A percentile compares a stretch with the other conserved stretches of the same genome.
Conservation (phyloP, 345 rosid genomes). For the Conringia planisiliqua region DNA sequence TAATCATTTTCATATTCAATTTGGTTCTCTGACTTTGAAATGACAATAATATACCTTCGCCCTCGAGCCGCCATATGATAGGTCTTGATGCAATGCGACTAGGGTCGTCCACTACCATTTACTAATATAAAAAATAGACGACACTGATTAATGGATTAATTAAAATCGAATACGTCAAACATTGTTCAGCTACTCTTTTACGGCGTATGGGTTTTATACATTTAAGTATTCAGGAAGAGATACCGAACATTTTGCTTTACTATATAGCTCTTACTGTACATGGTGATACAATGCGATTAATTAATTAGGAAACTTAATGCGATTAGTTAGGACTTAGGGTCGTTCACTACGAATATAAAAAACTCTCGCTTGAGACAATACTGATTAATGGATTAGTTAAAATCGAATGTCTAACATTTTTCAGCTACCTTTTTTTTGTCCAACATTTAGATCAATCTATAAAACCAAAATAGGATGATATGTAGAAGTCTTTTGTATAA, state of each 20-base stretch:
- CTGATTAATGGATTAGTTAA: background rate
- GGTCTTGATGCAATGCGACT: background rate
- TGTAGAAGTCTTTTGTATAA: background rate
- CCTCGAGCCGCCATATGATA: background rate
- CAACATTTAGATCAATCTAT: background rate
- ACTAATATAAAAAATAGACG: background rate
- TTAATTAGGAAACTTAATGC: too few species aligned
- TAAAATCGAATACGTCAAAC: background rate
- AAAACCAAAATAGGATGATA: background rate
- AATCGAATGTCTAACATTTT: background rate
- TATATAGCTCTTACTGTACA: background rate
- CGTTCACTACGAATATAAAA: background rate
- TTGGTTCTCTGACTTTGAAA: background rate
- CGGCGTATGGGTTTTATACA: background rate
- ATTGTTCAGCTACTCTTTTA: background rate
- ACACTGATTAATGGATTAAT: background rate
- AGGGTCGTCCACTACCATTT: slow-evolving; percentile 8
- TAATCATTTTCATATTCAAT: background rate
- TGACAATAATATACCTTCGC: background rate
- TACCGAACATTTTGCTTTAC: background rate
- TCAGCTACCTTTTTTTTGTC: background rate
- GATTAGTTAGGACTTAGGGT: too few species aligned
- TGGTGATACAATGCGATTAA: too few species aligned
- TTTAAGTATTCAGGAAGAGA: background rate
- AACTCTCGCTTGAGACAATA: background rate